phyloP scores from a whole-genome alignment of 2,329 filamentous ascomycete species.

The Fusarium sp. region DNA sequence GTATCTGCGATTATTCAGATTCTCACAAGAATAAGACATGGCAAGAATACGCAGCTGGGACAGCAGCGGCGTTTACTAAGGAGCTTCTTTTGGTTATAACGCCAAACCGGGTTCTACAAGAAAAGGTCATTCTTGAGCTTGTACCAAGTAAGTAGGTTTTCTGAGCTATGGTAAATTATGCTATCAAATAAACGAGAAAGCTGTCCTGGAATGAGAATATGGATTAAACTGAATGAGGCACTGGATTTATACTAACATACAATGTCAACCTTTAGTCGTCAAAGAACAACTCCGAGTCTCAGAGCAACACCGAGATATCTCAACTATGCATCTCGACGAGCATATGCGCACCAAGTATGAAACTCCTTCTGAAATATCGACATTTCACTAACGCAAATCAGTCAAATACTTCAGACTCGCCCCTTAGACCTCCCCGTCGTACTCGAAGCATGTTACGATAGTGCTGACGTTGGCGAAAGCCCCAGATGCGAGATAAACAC shows the following conservation, averaged over 20 bases:
- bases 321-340: background rate
- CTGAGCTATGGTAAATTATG: too few relatives aligned
- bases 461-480: background rate
- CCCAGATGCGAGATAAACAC: background rate
- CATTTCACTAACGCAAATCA: background rate
- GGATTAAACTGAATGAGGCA: too few relatives aligned
- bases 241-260: background rate
- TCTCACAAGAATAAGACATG: background rate
- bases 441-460: background rate
- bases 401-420: background rate
- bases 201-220: too few relatives aligned
- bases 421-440: background rate
- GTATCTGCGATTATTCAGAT: background rate
- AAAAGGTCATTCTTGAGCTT: background rate
- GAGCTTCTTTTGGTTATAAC: background rate
- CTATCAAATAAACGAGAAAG: too few relatives aligned
- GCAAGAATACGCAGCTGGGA: background rate
- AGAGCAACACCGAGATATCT: background rate
- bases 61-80: background rate
- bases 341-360: background rate
- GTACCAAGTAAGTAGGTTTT: background rate
- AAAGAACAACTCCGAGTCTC: background rate
- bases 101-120: background rate
- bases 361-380: background rate
- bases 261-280: background rate